phyloP scores from a whole-genome alignment of 192 early-diverging fungal genomes.

The Gigaspora rosea region DNA sequence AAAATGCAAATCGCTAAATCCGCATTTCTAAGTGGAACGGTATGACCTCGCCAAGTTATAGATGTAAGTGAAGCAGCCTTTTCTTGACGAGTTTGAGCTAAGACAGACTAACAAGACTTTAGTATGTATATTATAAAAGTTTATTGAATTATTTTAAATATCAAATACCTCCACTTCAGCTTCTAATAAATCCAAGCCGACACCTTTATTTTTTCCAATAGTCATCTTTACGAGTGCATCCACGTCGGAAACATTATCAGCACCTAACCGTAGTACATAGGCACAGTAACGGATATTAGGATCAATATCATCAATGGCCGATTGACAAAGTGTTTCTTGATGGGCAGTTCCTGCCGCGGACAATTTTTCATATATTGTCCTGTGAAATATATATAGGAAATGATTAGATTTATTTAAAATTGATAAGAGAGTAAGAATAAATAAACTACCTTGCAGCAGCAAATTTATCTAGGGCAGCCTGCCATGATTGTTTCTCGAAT shows the following conservation, averaged over 20 bases:
- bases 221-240: slow-evolving; percentile 51
- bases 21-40: slow-evolving; percentile 46
- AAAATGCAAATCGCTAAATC: slow-evolving; percentile 51
- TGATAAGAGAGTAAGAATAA: not conserved
- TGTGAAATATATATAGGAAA: slow-evolving; percentile 22
- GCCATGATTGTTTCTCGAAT: slow-evolving; percentile 73
- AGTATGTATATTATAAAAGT: not conserved
- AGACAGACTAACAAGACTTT: slow-evolving; percentile 27
- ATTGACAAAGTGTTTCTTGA: slow-evolving; percentile 64
- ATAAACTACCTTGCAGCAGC: slow-evolving; percentile 58
- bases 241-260: slow-evolving; percentile 43
- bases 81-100: slow-evolving; percentile 46
- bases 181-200: slow-evolving; percentile 53
- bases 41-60: slow-evolving; percentile 52
- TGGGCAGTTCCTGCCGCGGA: slow-evolving; percentile 55
- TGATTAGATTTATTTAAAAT: not conserved
- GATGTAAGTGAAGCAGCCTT: slow-evolving; percentile 42
- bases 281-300: slow-evolving; percentile 81
- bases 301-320: slow-evolving; percentile 73
- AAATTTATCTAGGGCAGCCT: slow-evolving; percentile 62
- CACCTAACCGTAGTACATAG: slow-evolving; percentile 60
- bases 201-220: slow-evolving; percentile 43
- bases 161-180: slow-evolving; percentile 47
- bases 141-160: not conserved
- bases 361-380: slow-evolving; percentile 70